Percentiles rank a stretch among this genome's conserved stretches.
These are phyloP conservation scores for Exophiala lecanii-corni DNA, from an alignment of 2,329 filamentous ascomycete genomes.

Conservation along the genomic window DNA sequence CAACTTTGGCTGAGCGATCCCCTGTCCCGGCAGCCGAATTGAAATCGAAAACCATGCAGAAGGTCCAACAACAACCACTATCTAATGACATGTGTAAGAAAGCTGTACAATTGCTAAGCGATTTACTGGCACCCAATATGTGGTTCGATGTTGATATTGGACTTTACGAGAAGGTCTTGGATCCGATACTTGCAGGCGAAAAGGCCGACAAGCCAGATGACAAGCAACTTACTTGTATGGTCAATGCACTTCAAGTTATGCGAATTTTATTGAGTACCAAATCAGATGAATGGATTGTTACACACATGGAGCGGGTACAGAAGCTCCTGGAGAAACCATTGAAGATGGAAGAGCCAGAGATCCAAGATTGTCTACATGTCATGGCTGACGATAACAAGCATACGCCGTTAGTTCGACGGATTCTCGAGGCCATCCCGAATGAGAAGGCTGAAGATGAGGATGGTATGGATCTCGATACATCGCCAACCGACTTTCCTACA, in stretches of 20 bases:
- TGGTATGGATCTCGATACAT: slow-evolving; percentile 66
- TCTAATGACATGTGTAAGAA: slow-evolving; percentile 79
- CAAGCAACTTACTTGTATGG: slow-evolving; percentile 63
- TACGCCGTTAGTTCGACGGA: slow-evolving; percentile 49
- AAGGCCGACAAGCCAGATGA: slow-evolving; percentile 78
- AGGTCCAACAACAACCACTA: slow-evolving; percentile 48
- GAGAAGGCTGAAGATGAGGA: slow-evolving; percentile 82
- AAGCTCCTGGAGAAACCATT: slow-evolving; percentile 86
- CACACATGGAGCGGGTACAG: slow-evolving; percentile 71
- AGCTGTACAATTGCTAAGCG: slow-evolving; percentile 73
- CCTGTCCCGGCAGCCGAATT: slow-evolving; percentile 60
- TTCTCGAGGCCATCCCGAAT: slow-evolving; percentile 85
- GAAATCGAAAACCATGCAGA: slow-evolving; percentile 33
- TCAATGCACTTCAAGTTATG: slow-evolving; percentile 90
- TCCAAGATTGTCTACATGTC: slow-evolving; percentile 86
- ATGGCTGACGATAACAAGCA: slow-evolving; percentile 65
- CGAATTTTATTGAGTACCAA: slow-evolving; percentile 86
- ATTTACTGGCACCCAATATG: slow-evolving; percentile 77
- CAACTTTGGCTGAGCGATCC: slow-evolving; percentile 80
- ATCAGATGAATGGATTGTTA: slow-evolving; percentile 82
- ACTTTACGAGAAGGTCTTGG: slow-evolving; percentile 83
- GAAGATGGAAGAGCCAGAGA: slow-evolving; percentile 81
- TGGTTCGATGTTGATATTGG: slow-evolving; percentile 93
- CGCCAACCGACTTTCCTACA: slow-evolving; percentile 79
- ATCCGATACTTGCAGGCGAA: slow-evolving; percentile 77